phyloP scores from a whole-genome alignment of 2,329 filamentous ascomycete species.

The Fusarium tuaranense region DNA sequence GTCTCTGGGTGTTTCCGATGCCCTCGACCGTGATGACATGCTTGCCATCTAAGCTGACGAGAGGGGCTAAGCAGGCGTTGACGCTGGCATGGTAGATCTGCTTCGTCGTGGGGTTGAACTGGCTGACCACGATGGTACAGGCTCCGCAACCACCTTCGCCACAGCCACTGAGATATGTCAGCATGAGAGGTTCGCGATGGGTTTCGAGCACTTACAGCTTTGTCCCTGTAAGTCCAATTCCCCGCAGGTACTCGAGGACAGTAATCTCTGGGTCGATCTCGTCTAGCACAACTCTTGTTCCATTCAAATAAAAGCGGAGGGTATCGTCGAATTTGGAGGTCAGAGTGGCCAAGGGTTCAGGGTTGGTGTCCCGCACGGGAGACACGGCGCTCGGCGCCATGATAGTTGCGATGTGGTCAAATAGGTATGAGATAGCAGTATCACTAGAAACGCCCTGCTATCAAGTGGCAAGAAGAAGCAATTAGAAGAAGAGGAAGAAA shows the following conservation, averaged over 20 bases:
- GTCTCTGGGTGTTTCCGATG: slow-evolving; percentile 87
- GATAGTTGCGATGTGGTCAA: slow-evolving; percentile 5
- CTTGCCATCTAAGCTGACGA: slow-evolving; percentile 95
- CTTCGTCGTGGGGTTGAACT: slow-evolving; percentile 92
- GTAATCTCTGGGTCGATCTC: slow-evolving; percentile 92
- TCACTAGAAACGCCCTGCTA: background rate
- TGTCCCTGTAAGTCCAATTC: slow-evolving; percentile 92
- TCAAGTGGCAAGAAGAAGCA: background rate
- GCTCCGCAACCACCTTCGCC: slow-evolving; percentile 97
- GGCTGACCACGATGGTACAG: slow-evolving; percentile 94
- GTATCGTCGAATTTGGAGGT: slow-evolving; percentile 88
- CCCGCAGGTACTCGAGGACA: slow-evolving; percentile 90
- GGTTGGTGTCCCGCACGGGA: slow-evolving; percentile 55
- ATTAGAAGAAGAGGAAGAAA: background rate
- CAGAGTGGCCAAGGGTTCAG: slow-evolving; percentile 58
- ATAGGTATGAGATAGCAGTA: background rate
- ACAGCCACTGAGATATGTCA: slow-evolving; percentile 72
- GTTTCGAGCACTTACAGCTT: slow-evolving; percentile 71
- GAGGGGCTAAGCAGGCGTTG: slow-evolving; percentile 93
- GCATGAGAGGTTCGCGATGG: background rate
- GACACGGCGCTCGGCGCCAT: slow-evolving; percentile 71
- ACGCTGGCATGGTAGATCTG: slow-evolving; percentile 96
- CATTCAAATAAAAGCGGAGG: slow-evolving; percentile 93
- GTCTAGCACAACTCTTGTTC: slow-evolving; percentile 87
- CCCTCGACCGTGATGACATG: slow-evolving; percentile 98